Evolutionary conservation across 371 early-diverging fungal genomes (phyloP).

Genomic region (Blastocladiella emersonii): DNA sequence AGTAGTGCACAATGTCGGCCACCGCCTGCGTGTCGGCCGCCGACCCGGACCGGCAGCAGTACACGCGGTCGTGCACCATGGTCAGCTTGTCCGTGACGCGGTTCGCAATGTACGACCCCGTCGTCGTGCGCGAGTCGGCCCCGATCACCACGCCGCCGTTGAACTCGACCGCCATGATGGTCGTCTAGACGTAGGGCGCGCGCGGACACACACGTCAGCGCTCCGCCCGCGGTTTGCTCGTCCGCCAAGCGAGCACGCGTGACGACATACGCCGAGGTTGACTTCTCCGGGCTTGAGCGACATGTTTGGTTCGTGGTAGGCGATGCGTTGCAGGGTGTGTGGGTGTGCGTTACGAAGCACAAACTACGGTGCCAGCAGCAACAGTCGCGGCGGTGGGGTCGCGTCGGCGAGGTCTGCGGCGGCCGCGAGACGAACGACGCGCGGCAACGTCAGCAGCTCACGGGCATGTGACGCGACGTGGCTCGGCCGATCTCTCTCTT

Average conservation of each 20-base stretch:
- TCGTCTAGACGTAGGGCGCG: conserved; percentile 52
- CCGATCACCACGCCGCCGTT: conserved; percentile 95
- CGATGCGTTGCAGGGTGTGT: background rate
- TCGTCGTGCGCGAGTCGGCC: conserved; percentile 96
- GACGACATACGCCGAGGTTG: background rate
- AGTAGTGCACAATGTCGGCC: conserved; percentile 87
- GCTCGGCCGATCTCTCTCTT: no score
- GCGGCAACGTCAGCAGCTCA: background rate
- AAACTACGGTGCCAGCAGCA: no score
- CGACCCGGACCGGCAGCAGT: conserved; percentile 95
- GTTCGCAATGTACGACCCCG: conserved; percentile 94
- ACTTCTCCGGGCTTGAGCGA: conserved; percentile 5
- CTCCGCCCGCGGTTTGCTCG: no score
- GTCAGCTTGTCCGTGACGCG: conserved; percentile 98
- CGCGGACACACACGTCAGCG: no score
- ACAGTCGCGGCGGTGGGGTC: background rate
- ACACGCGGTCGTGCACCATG: conserved; percentile 89
- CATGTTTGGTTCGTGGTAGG: background rate
- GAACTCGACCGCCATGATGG: conserved; percentile 97
- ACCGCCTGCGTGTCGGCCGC: conserved; percentile 99
- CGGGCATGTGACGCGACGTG: no score
- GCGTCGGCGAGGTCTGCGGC: background rate
- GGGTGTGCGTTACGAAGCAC: background rate
- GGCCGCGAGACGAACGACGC: background rate
- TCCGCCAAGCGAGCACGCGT: no score